Evolutionary conservation across 192 early-diverging fungal species (phyloP), one percentile per base, ranked within the genome.

Genomic region (Coemansia sp.): DNA sequence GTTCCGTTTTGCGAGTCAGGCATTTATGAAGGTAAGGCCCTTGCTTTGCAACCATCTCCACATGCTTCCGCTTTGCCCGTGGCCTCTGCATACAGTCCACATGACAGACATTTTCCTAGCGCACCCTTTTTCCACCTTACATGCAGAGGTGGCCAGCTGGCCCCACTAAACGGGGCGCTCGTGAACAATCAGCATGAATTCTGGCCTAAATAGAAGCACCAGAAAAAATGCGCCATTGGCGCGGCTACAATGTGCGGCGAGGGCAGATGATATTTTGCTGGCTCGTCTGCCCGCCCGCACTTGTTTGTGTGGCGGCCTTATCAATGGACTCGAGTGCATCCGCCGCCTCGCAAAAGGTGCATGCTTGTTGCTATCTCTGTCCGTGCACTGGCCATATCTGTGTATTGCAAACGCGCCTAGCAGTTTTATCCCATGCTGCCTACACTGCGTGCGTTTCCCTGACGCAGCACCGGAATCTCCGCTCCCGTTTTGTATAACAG

Each of bases 281-380:
- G 48, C 28, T 50, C 48, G 25, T n/a, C 24, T 50, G 48, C 25
- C 14, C 14, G 48, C 48, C 14, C 14, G 48, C 48, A 50, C 18
- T 29, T 27, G n/a, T n/a, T 24, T 50, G 28, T 50, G 48, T 50
- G 48, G 48, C 48, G 48, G 48, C 48, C 48, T 50, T 27, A 14
- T 50, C 16, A 50, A 50, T 50, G 48, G 25, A 28, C 28, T 40
- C 35, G 35, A 40, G 35, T 16, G 35, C 35, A 40, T 40, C 35
- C 35, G 35, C 35, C 35, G 12, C 35, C n/a, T 40, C n/a, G n/a
- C 35, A 40, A 40, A 40, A 40, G 4, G 35, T 40, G n/a, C n/a
- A 11, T 5, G 35, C 35, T 40, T 40, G 35, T 40, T 40, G 35
- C 14, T 16, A 40, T 16, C n/a, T 16, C 35, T 40, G 35, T 40